These are phyloP conservation scores for Phyllosticta citrichinensis DNA, from an alignment of 2,329 filamentous ascomycete species.

Conservation along the genomic window DNA sequence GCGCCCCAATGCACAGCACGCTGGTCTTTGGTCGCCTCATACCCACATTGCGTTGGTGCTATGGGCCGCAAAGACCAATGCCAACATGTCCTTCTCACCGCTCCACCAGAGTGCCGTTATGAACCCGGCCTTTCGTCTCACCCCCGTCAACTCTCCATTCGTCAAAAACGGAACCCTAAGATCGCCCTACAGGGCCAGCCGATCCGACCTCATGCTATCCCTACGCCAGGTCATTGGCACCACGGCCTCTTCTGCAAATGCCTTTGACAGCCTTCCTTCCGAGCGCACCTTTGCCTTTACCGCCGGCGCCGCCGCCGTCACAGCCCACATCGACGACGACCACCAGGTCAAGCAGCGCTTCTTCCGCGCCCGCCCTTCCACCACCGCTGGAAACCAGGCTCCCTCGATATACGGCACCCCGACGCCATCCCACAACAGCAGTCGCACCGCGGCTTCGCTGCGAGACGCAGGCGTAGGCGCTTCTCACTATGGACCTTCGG, in stretches of 20 bases:
- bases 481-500: constrained; percentile 37
- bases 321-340: constrained; percentile 67
- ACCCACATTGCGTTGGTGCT: constrained; percentile 7
- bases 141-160: constrained; percentile 62
- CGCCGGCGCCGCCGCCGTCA: constrained; percentile 85
- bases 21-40: background rate
- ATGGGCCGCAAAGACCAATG: constrained; percentile 5
- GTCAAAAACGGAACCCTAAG: constrained; percentile 50
- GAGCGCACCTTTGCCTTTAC: constrained; percentile 73
- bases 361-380: constrained; percentile 70
- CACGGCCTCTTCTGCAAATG: constrained; percentile 73
- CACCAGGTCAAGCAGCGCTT: constrained; percentile 65
- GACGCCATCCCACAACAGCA: constrained; percentile 47
- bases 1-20: constrained; percentile 1
- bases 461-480: constrained; percentile 38
- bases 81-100: constrained; percentile 9
- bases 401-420: constrained; percentile 43
- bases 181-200: constrained; percentile 46
- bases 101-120: constrained; percentile 9
- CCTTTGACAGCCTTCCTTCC: constrained; percentile 70
- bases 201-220: constrained; percentile 46
- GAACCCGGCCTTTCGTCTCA: constrained; percentile 8
- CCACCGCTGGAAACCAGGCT: constrained; percentile 56
- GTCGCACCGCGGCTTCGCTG: constrained; percentile 46
- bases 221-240: constrained; percentile 83